These are phyloP conservation scores for Sphenostylis stenocarpa DNA, from an alignment of 306 rosid species.

Conservation along the genomic window DNA sequence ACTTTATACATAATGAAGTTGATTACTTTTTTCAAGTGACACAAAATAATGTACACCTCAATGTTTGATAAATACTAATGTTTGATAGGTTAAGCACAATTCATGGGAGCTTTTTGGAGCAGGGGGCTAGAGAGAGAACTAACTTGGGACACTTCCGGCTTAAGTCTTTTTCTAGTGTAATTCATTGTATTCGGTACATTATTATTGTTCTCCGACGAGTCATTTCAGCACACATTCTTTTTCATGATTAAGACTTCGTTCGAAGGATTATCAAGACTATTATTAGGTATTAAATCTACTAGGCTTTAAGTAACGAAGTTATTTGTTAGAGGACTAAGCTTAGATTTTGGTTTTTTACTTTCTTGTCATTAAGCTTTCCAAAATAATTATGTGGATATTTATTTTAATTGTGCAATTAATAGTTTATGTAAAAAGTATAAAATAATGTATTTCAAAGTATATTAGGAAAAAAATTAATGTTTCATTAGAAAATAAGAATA, in stretches of 20 bases:
- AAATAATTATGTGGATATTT: background rate
- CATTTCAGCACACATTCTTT: constrained; percentile 18
- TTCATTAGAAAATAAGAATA: too few species aligned
- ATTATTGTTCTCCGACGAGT: constrained; percentile 25
- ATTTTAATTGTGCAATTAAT: background rate
- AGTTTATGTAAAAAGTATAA: background rate
- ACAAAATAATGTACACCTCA: background rate
- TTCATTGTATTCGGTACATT: constrained; percentile 34
- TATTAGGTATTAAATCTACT: background rate
- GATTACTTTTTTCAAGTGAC: background rate
- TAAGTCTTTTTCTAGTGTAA: constrained; percentile 27
- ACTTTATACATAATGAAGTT: constrained; percentile 10
- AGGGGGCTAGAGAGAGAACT: constrained; percentile 31
- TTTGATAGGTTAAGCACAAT: constrained; percentile 36
- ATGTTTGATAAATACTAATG: background rate
- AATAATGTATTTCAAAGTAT: too few species aligned
- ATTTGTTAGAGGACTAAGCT: background rate
- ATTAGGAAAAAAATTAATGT: too few species aligned
- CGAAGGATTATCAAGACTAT: background rate
- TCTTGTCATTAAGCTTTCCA: background rate
- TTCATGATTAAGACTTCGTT: constrained; percentile 1
- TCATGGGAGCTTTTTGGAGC: constrained; percentile 33
- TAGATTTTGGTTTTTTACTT: background rate
- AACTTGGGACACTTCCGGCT: constrained; percentile 23
- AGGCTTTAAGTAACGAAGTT: background rate